Evolutionary conservation across 2,329 filamentous ascomycete genomes (phyloP).

Genomic region (Trichoderma cornu-damae): DNA sequence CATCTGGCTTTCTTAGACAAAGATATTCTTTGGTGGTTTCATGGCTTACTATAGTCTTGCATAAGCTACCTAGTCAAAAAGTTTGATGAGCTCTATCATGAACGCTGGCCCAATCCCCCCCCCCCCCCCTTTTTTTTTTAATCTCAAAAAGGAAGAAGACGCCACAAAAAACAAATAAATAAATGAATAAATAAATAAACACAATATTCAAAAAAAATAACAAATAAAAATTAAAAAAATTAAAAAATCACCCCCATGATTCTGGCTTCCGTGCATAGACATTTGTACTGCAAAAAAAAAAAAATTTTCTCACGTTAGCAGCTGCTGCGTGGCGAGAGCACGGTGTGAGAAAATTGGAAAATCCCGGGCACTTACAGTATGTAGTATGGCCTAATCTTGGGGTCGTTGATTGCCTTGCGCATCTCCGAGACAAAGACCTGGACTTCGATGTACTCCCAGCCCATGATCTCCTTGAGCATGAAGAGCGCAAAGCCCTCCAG

Average conservation of each 20-base stretch:
- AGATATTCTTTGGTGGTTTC: too few relatives aligned
- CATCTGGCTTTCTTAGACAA: too few relatives aligned
- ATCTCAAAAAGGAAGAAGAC: not conserved
- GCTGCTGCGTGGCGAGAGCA: not conserved
- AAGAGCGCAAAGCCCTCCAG: slow-evolving; percentile 29
- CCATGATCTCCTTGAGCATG: slow-evolving; percentile 28
- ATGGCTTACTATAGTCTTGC: too few relatives aligned
- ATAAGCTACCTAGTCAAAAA: too few relatives aligned
- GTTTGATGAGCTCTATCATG: too few relatives aligned
- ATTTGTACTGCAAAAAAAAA: slow-evolving; percentile 19
- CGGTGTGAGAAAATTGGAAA: not conserved
- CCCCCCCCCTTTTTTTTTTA: too few relatives aligned
- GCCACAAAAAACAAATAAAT: not conserved
- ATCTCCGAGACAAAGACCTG: slow-evolving; percentile 26
- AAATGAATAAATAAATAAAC: too few relatives aligned
- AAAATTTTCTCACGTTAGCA: not conserved
- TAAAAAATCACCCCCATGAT: not conserved
- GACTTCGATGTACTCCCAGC: slow-evolving; percentile 25
- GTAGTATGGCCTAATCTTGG: slow-evolving; percentile 24
- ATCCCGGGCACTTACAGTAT: slow-evolving; percentile 22
- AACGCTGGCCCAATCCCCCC: too few relatives aligned
- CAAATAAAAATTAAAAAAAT: too few relatives aligned
- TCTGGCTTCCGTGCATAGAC: slow-evolving; percentile 18
- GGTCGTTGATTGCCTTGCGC: slow-evolving; percentile 24
- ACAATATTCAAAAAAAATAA: too few relatives aligned